Conservation (phyloP, 257 asterid genomes). For the Solanum pennellii region DNA sequence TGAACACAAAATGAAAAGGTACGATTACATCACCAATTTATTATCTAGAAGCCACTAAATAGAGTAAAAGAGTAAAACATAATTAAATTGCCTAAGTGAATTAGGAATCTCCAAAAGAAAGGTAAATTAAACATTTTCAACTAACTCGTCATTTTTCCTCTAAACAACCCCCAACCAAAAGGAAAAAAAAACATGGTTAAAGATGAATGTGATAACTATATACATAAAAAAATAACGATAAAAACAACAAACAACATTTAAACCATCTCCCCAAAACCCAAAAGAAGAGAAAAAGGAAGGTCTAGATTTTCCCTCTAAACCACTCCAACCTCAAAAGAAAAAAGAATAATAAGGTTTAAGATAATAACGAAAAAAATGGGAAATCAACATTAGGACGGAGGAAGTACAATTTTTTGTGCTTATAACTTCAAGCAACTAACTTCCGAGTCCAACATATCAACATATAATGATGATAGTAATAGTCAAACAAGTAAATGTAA, state of each 20-base stretch:
- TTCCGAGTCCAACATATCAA: background rate
- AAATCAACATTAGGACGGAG: background rate
- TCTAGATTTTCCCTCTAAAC: background rate
- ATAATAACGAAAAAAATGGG: background rate
- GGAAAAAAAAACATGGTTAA: background rate
- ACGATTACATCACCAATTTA: background rate
- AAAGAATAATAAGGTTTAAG: background rate
- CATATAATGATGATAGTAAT: background rate
- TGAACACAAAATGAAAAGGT: background rate
- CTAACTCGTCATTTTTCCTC: background rate
- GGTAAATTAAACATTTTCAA: background rate
- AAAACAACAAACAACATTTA: background rate
- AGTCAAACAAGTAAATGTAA: background rate
- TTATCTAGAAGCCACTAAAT: background rate
- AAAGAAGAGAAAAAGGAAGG: background rate
- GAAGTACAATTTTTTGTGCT: background rate
- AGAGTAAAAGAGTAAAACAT: background rate
- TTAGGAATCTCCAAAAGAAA: background rate
- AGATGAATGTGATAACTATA: background rate
- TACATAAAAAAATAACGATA: background rate
- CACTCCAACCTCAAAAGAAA: background rate
- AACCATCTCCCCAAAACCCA: background rate
- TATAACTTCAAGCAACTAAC: background rate
- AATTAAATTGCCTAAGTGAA: background rate
- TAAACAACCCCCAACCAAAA: background rate